These are phyloP conservation scores for Hyphopichia burtonii DNA, from an alignment of 1,139 yeast species.

Conservation along the genomic window DNA sequence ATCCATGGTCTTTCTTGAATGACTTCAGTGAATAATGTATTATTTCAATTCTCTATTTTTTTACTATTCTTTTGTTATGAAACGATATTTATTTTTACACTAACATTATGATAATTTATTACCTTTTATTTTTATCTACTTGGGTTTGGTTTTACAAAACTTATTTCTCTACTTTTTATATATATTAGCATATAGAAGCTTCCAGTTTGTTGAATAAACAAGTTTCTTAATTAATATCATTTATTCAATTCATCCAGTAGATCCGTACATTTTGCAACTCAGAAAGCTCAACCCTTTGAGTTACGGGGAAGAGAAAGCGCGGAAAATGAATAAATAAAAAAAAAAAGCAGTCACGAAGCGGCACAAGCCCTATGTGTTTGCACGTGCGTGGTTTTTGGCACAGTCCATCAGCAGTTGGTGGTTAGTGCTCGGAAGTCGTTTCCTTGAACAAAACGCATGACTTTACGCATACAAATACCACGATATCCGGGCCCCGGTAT, in stretches of 20 bases:
- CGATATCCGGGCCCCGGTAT: too few species aligned
- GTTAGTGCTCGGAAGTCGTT: too few species aligned
- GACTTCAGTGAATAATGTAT: slow-evolving; percentile 18
- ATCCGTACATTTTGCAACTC: too few species aligned
- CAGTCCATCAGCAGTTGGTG: too few species aligned
- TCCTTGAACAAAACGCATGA: too few species aligned
- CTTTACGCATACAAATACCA: too few species aligned
- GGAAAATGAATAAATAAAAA: too few species aligned
- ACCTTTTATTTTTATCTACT: slow-evolving; percentile 13
- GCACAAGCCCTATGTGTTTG: too few species aligned
- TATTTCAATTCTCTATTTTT: slow-evolving; percentile 10
- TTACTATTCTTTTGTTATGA: slow-evolving; percentile 21
- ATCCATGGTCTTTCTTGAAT: slow-evolving; percentile 29
- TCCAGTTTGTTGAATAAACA: slow-evolving; percentile 47
- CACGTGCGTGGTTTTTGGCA: too few species aligned
- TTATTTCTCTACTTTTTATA: slow-evolving; percentile 8
- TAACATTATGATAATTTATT: slow-evolving; percentile 6
- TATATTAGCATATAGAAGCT: slow-evolving; percentile 26
- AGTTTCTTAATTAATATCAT: slow-evolving; percentile 13
- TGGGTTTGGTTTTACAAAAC: slow-evolving; percentile 14
- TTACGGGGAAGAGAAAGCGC: too few species aligned
- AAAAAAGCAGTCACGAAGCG: too few species aligned
- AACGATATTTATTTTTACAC: slow-evolving; percentile 4
- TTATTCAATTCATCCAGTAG: neutral
- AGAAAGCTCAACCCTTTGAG: too few species aligned